Evolutionary conservation across 2,329 filamentous ascomycete genomes (phyloP).

Genomic region (Fusarium sp.): DNA sequence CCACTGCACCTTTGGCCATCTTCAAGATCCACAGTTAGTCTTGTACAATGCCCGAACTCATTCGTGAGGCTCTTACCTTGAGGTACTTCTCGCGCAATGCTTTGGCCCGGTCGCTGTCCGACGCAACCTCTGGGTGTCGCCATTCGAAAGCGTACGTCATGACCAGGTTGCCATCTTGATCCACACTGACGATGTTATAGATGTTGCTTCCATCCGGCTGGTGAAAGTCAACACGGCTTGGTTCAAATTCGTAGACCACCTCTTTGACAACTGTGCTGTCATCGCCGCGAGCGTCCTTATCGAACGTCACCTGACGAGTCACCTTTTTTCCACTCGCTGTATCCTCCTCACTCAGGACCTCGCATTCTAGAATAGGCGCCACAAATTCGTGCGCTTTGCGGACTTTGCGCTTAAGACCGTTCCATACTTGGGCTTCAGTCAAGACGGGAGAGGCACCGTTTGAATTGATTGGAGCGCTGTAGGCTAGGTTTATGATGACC

Average conservation of each 20-base stretch:
- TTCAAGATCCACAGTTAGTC: accelerated
- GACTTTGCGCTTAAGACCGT: slow-evolving; percentile 57
- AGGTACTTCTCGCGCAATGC: slow-evolving; percentile 46
- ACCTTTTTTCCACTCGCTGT: slow-evolving; percentile 39
- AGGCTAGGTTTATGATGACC: slow-evolving; percentile 53
- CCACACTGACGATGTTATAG: slow-evolving; percentile 54
- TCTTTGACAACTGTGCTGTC: slow-evolving; percentile 46
- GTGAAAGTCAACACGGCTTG: slow-evolving; percentile 54
- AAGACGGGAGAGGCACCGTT: slow-evolving; percentile 49
- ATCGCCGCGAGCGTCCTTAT: slow-evolving; percentile 13
- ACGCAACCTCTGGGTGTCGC: slow-evolving; percentile 51
- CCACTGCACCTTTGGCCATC: slow-evolving; percentile 37
- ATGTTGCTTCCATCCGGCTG: slow-evolving; percentile 57
- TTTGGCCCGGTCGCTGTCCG: slow-evolving; percentile 48
- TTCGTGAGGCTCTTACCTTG: slow-evolving; percentile 25
- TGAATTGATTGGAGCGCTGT: slow-evolving; percentile 57
- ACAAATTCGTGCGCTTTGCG: slow-evolving; percentile 56
- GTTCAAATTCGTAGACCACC: slow-evolving; percentile 52
- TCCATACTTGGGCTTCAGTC: slow-evolving; percentile 54
- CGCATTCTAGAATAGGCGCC: slow-evolving; percentile 54
- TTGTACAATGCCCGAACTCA: accelerated
- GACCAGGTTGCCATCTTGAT: slow-evolving; percentile 50
- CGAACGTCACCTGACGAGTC: slow-evolving; percentile 52
- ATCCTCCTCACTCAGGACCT: slow-evolving; percentile 51
- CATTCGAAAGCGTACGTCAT: slow-evolving; percentile 58